Percentiles rank a stretch among this genome's conserved stretches.
Conservation (phyloP, 257 asterid species). For the Solanum piurae region DNA sequence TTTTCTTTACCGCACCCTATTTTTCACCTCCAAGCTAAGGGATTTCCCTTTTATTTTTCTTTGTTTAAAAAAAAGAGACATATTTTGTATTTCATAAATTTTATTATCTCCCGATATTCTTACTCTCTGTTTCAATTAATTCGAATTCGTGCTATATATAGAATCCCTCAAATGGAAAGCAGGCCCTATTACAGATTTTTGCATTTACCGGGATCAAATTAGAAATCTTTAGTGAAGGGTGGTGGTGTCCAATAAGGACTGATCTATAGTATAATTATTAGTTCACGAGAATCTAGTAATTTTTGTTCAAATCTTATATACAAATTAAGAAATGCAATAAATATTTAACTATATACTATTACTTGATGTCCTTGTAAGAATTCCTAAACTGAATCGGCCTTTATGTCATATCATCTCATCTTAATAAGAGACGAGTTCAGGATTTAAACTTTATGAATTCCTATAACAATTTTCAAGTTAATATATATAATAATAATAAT, state of each 20-base stretch:
- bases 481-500: background rate
- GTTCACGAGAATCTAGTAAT: fast-evolving
- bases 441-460: background rate
- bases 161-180: background rate
- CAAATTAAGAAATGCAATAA: background rate
- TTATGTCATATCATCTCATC: background rate
- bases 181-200: too few species aligned
- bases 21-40: background rate
- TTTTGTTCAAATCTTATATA: background rate
- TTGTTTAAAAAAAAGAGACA: background rate
- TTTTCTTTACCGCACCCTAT: background rate
- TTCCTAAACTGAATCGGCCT: background rate
- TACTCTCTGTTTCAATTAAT: background rate
- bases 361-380: background rate
- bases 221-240: background rate
- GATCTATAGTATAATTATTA: too few species aligned
- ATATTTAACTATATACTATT: background rate
- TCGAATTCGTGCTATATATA: background rate
- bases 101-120: background rate
- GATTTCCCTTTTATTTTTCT: background rate
- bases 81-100: background rate
- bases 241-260: background rate
- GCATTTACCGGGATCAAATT: background rate
- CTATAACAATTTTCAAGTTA: background rate
- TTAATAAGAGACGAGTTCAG: fast-evolving